Conservation (phyloP, 306 rosid species). For the Pterocarpus macrocarpus region DNA sequence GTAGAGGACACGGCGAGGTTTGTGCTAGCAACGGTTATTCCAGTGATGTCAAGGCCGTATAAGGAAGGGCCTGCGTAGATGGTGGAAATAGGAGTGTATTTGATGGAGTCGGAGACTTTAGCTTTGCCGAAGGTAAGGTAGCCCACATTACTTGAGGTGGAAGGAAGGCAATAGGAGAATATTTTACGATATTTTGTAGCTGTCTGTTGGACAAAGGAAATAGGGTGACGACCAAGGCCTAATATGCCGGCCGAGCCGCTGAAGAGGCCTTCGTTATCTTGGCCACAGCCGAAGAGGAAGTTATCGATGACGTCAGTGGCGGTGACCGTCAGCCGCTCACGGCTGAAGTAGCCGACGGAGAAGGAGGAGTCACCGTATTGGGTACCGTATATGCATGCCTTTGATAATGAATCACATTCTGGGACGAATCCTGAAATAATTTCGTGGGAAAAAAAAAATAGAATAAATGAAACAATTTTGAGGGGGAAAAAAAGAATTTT, state of each 20-base stretch:
- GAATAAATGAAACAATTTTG: neutral
- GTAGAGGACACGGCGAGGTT: constrained; percentile 52
- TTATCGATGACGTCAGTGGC: constrained; percentile 30
- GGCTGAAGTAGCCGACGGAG: constrained; percentile 65
- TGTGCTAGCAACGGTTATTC: constrained; percentile 54
- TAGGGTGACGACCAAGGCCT: constrained; percentile 76
- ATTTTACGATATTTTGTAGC: constrained; percentile 54
- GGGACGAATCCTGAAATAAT: constrained; percentile 54
- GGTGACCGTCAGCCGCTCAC: constrained; percentile 58
- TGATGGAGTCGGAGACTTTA: neutral
- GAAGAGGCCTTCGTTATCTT: constrained; percentile 72
- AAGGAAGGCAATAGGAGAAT: constrained; percentile 85
- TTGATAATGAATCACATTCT: constrained; percentile 41
- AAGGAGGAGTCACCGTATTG: constrained; percentile 69
- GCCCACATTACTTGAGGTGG: constrained; percentile 67
- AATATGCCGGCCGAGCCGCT: constrained; percentile 70
- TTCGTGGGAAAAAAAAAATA: neutral
- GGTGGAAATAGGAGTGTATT: constrained; percentile 64
- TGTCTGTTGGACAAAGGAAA: constrained; percentile 77
- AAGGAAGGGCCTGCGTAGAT: constrained; percentile 37
- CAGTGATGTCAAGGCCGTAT: constrained; percentile 61
- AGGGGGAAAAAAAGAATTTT: no score
- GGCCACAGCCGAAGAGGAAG: constrained; percentile 81
- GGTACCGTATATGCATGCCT: constrained; percentile 61
- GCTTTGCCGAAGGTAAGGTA: constrained; percentile 56